A percentile compares a stretch with the other conserved stretches of the same genome.
Conservation (phyloP, 495 filamentous ascomycete species). For the Cenococcum geophilum region DNA sequence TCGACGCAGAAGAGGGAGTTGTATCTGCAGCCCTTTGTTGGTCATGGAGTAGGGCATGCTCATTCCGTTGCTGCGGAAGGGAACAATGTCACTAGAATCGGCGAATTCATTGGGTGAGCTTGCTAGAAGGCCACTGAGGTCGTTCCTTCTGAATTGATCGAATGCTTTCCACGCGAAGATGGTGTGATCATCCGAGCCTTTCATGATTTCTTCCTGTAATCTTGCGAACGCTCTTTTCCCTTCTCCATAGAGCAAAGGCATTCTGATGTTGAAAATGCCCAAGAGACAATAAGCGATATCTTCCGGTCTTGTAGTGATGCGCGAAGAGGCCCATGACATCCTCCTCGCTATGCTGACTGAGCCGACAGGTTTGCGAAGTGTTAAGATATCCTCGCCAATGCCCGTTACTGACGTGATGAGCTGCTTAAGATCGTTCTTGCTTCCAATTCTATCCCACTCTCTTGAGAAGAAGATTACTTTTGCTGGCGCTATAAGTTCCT, state of each 20-base stretch:
- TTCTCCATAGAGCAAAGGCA: constrained; percentile 30
- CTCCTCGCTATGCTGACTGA: constrained; percentile 8
- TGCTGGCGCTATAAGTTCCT: constrained; percentile 23
- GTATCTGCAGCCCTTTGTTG: too few relatives aligned
- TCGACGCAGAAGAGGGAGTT: too few relatives aligned
- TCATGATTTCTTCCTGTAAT: constrained; percentile 28
- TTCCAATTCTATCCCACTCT: constrained; percentile 13
- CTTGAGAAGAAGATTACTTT: constrained; percentile 11
- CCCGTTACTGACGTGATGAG: constrained; percentile 14
- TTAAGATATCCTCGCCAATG: constrained; percentile 4
- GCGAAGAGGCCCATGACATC: constrained; percentile 20
- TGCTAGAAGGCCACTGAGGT: too few relatives aligned
- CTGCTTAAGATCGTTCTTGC: constrained; percentile 3
- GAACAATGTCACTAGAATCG: too few relatives aligned
- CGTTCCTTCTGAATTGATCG: too few relatives aligned
- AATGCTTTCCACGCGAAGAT: neutral
- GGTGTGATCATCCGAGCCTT: neutral
- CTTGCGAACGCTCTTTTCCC: constrained; percentile 21
- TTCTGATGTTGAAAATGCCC: constrained; percentile 26
- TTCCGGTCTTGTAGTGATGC: constrained; percentile 19
- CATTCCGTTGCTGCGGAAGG: too few relatives aligned
- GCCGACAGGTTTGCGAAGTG: too few relatives aligned
- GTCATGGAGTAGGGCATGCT: too few relatives aligned
- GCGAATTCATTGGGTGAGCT: too few relatives aligned
- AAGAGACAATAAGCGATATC: constrained; percentile 27